A percentile compares a stretch with the other conserved stretches of the same genome.
Conservation (phyloP, 139 green algal species). For the Edaphochlamys debaryana region DNA sequence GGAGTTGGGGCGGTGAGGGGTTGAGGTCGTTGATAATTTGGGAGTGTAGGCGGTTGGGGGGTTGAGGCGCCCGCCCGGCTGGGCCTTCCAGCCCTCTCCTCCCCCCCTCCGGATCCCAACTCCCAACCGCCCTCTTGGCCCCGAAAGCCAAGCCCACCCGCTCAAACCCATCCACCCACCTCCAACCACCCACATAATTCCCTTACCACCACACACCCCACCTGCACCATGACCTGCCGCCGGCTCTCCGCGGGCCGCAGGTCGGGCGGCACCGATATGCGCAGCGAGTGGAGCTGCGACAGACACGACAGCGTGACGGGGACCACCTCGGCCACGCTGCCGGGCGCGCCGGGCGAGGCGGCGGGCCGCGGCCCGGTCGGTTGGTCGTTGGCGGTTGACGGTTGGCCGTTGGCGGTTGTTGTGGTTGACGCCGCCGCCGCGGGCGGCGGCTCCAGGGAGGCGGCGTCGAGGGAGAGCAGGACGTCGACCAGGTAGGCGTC, state of each 20-base stretch:
- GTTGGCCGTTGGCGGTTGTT: no score
- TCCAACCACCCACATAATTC: no score
- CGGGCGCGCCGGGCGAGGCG: not conserved
- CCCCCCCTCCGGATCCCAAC: no score
- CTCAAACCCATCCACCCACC: not conserved
- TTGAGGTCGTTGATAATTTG: no score
- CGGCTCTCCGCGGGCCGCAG: constrained; percentile 70
- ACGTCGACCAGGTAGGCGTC: constrained; percentile 25
- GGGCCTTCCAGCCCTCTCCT: no score
- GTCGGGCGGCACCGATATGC: constrained; percentile 85
- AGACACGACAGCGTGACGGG: constrained; percentile 81
- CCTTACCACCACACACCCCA: no score
- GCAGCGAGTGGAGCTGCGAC: constrained; percentile 69
- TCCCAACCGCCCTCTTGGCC: no score
- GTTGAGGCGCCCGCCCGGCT: no score
- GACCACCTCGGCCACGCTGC: constrained; percentile 77
- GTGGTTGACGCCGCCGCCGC: no score
- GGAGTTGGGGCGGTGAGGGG: not conserved
- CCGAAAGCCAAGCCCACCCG: not conserved
- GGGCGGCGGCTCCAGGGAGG: constrained; percentile 17
- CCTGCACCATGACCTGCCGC: constrained; percentile 62
- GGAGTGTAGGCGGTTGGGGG: not conserved
- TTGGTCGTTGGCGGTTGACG: no score
- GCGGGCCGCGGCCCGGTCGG: not conserved
- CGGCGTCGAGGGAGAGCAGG: constrained; percentile 20